Evolutionary conservation across 306 rosid genomes (phyloP), one percentile per base, ranked within the genome.

Genomic region (Vachellia collinsii): DNA sequence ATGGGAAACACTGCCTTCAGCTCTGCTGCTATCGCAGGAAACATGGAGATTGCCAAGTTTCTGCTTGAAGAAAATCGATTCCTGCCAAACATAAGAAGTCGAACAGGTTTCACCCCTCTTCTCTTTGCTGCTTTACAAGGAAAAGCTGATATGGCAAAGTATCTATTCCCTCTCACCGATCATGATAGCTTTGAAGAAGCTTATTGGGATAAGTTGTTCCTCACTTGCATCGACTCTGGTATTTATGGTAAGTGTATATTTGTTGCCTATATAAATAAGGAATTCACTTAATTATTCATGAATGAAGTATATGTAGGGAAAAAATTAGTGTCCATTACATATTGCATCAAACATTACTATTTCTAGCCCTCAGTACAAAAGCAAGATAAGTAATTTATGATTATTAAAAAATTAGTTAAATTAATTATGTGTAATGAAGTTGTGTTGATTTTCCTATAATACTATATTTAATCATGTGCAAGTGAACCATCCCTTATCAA

Each of bases 91-190:
- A 72, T 16, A 0, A 76, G 78, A 13, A 82, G 85, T 4, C 71
- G 48, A 51, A 14, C 12, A 0, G 78, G 62, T 8, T 0, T 36
- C 22, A 66, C 78, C 6, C 87, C 89, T 38, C 7, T 86, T 41
- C 77, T 77, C 0, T 72, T 72, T 58, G 80, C 87, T 66, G 83
- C 79, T 2, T 20, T 83, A 72, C 87, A 86, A 41, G 89, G 89
- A 77, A 79, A 64, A 66, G 75, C 61, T 6, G 11, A 80, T 2
- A 77, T 86, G 87, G 74, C 83, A 20, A 3, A 20, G 12, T 13
- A 29, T 72, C 17, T 86, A 3, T 80, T 56, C 14, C 5, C 14
- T 1, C 19, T 6, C 25, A 56, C 12, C 8, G 1, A 56, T 50
- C 34, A n/a, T 4, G 22, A 17, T 0, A 3, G 8, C 20, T 56